phyloP scores from a whole-genome alignment of 2,329 filamentous ascomycete species.

The Kalmusia sp. region DNA sequence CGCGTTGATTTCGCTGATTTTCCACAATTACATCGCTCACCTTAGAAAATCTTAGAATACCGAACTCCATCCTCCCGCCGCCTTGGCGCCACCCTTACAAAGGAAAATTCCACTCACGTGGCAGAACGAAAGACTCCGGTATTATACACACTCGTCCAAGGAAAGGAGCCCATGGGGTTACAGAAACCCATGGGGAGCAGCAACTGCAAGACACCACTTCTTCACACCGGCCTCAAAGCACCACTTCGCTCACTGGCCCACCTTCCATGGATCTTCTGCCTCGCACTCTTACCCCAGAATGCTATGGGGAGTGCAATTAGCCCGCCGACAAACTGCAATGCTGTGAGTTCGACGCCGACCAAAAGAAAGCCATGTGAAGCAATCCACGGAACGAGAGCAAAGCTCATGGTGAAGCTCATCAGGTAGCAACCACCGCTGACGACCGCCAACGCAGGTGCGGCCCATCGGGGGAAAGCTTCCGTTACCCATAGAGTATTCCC shows the following conservation, averaged over 20 bases:
- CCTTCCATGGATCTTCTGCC: constrained; percentile 36
- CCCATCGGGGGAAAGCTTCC: constrained; percentile 42
- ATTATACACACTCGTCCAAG: too few relatives aligned
- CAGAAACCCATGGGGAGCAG: too few relatives aligned
- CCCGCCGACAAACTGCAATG: constrained; percentile 41
- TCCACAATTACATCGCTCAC: too few relatives aligned
- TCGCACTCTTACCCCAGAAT: constrained; percentile 37
- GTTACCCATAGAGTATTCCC: constrained; percentile 39
- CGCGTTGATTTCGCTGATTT: too few relatives aligned
- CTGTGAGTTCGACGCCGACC: constrained; percentile 43
- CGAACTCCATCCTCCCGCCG: too few relatives aligned
- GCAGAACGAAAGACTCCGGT: too few relatives aligned
- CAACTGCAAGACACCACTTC: too few relatives aligned
- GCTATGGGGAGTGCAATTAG: constrained; percentile 35
- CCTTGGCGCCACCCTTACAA: too few relatives aligned
- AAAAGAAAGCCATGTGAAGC: constrained; percentile 31
- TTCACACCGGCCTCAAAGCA: constrained; percentile 32
- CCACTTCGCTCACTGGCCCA: constrained; percentile 36
- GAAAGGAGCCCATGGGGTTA: too few relatives aligned
- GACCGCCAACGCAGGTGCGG: constrained; percentile 36
- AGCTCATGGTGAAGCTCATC: constrained; percentile 30
- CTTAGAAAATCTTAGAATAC: too few relatives aligned
- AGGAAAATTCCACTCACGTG: too few relatives aligned
- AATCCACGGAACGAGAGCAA: constrained; percentile 33
- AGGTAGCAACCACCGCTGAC: constrained; percentile 33